phyloP scores from a whole-genome alignment of 1,139 yeast genomes.

The Geotrichum restrictum region DNA sequence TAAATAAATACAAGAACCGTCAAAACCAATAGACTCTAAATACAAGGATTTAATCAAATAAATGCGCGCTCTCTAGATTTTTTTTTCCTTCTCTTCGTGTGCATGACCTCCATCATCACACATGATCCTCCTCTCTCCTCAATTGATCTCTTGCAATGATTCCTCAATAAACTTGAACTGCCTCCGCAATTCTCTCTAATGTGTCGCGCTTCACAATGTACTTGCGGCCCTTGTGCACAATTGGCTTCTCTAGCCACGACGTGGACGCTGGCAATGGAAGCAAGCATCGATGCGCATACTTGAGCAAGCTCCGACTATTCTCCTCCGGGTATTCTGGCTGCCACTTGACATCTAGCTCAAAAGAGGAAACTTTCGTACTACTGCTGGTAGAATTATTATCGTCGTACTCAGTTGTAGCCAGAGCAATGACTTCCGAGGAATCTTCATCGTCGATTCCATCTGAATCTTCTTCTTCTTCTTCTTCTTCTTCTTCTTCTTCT shows the following conservation, averaged over 20 bases:
- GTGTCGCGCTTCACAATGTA: conserved; percentile 28
- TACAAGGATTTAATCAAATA: too few relatives aligned
- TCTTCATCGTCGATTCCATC: not conserved
- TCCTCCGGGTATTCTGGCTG: conserved; percentile 29
- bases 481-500: conserved; percentile 9
- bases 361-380: not conserved
- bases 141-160: too few relatives aligned
- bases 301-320: conserved; percentile 21
- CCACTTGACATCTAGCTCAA: conserved; percentile 28
- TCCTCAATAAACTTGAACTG: too few relatives aligned
- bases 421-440: not conserved
- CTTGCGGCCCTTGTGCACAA: conserved; percentile 29
- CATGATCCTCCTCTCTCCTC: too few relatives aligned
- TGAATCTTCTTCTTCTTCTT: conserved; percentile 8
- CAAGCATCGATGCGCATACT: conserved; percentile 37
- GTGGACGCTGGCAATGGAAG: conserved; percentile 33
- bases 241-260: conserved; percentile 36
- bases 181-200: not conserved
- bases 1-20: too few relatives aligned
- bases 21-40: too few relatives aligned
- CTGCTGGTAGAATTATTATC: not conserved
- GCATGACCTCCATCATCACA: too few relatives aligned
- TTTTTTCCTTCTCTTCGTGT: too few relatives aligned
- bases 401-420: not conserved
- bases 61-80: too few relatives aligned